Evolutionary conservation across 169 alveolate genomes (phyloP), one percentile per base, ranked within the genome.

Genomic region (Eimeria falciformis): DNA sequence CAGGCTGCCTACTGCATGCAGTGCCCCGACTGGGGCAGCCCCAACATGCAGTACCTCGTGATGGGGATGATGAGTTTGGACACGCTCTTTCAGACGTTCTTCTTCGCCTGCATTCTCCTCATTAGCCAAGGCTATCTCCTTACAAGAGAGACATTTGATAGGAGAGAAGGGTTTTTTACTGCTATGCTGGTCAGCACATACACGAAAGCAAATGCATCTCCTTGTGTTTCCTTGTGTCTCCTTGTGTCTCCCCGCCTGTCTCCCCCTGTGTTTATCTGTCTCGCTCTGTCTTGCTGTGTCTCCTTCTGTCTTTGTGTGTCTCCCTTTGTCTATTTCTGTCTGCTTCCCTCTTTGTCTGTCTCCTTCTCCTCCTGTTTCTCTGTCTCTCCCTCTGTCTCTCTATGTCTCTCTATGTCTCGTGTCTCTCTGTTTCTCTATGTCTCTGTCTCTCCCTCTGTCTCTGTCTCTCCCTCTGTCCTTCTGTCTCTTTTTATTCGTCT

Each of bases 41-140:
- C 69, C 33, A 23, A 47, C 23, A 27, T 53, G 27, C 78, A 82
- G 78, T 82, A 82, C 78, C 12, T 82, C 56, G 14, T 56, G 40
- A 84, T 84, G 91, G 75, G 65, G 33, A 37, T 56, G 69, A 56
- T 84, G 91, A 46, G 69, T 29, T 53, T 65, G 40, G 68, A 45
- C 55, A 84, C 91, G 40, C 68, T 84, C 46, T 84, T 62, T 53
- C 45, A 62, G 29, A 84, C 91, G 65, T 7, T 84, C 0, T 84
- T 84, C 82, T 58, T 53, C 50, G 82, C 78, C 25, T 14, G 43
- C 47, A 25, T 84, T 23, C 82, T 84, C 14, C 91, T 84, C 17
- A 73, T 84, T 37, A 47, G 81, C 53, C 58, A 84, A 82, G 91
- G 91, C 17, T 84, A 27, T 65, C 68, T 84, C 65, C 37, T 84